These are phyloP conservation scores for Coemansia sp. DNA, from an alignment of 192 early-diverging fungal genomes.

Conservation along the genomic window DNA sequence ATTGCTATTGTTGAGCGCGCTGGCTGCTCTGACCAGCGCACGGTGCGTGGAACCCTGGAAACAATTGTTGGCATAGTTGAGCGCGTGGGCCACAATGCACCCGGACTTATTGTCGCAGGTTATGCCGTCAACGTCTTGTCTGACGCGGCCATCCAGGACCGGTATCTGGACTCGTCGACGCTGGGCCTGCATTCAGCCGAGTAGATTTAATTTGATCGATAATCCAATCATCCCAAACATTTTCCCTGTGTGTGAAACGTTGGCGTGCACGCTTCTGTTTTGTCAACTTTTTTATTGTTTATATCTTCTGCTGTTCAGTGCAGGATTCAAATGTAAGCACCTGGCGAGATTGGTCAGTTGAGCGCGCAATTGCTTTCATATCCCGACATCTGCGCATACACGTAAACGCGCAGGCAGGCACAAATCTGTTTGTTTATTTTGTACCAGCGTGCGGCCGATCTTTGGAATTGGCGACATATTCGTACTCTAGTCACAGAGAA, in stretches of 20 bases:
- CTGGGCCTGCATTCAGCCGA: slow-evolving; percentile 43
- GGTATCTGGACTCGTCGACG: slow-evolving; percentile 35
- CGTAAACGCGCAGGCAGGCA: too few species aligned
- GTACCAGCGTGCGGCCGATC: too few species aligned
- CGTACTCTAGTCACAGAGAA: too few species aligned
- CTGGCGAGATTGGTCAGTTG: not conserved
- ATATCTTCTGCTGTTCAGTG: not conserved
- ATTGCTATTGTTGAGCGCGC: slow-evolving; percentile 82
- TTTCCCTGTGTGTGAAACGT: not conserved
- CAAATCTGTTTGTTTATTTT: too few species aligned
- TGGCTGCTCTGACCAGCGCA: slow-evolving; percentile 70
- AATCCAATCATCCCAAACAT: not conserved
- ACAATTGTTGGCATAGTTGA: slow-evolving; percentile 64
- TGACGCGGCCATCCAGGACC: slow-evolving; percentile 42
- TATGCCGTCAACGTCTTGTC: slow-evolving; percentile 57
- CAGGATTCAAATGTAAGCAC: slow-evolving; percentile 8
- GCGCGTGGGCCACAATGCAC: slow-evolving; percentile 62
- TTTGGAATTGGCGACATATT: too few species aligned
- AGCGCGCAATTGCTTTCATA: not conserved
- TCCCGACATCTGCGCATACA: too few species aligned
- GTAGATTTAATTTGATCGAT: slow-evolving; percentile 6
- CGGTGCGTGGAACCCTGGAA: slow-evolving; percentile 62
- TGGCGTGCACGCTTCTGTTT: not conserved
- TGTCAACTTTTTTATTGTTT: not conserved
- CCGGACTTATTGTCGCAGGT: slow-evolving; percentile 80